phyloP scores from a whole-genome alignment of 2,329 filamentous ascomycete species.

The Pseudocercospora cruenta region DNA sequence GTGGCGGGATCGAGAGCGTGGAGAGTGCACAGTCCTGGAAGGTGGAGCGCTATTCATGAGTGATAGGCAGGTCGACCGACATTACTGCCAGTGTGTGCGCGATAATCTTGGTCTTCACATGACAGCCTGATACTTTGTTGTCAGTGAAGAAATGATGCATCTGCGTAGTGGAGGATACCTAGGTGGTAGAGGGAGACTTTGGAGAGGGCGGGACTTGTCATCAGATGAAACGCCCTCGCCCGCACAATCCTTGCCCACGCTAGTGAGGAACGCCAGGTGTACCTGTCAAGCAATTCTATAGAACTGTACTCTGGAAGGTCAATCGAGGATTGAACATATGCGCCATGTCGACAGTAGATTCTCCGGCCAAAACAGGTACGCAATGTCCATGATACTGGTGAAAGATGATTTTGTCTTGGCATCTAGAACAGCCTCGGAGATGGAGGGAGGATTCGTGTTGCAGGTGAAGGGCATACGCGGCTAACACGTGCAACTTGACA shows the following conservation, averaged over 20 bases:
- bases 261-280: neutral
- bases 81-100: neutral
- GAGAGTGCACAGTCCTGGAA: neutral
- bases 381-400: neutral
- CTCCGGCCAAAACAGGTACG: constrained; percentile 26
- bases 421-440: constrained; percentile 15
- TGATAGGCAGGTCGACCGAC: neutral
- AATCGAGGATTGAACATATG: neutral
- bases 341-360: constrained; percentile 26
- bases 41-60: neutral
- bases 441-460: constrained; percentile 1
- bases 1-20: neutral
- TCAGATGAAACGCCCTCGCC: neutral
- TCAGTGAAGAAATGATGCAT: neutral
- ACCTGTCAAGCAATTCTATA: neutral
- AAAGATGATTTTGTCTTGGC: constrained; percentile 4
- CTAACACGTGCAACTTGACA: constrained; percentile 9
- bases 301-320: neutral
- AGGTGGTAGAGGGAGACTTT: neutral
- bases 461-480: constrained; percentile 1
- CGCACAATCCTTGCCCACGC: neutral
- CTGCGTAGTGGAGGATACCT: neutral
- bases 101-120: neutral
- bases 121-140: neutral
- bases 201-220: neutral